phyloP scores from a whole-genome alignment of 441 rosid genomes.

The Mallotus repandus region DNA sequence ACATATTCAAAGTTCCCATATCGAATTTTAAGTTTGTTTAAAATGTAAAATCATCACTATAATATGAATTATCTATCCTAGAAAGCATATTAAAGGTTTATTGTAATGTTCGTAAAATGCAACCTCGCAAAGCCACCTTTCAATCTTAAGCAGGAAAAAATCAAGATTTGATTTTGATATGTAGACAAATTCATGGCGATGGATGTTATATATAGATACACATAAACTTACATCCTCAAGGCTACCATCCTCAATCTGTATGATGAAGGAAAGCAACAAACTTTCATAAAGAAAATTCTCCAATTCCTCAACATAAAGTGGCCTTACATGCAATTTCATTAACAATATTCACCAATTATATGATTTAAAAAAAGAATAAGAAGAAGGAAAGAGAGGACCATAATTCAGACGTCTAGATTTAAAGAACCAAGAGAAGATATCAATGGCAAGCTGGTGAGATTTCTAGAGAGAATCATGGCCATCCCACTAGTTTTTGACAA shows the following conservation, averaged over 20 bases:
- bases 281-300: slow-evolving; percentile 71
- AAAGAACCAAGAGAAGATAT: slow-evolving; percentile 51
- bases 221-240: slow-evolving; percentile 54
- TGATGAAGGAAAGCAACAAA: slow-evolving; percentile 67
- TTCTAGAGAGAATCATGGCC: slow-evolving; percentile 61
- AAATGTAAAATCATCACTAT: neutral
- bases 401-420: slow-evolving; percentile 41
- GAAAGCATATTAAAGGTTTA: neutral
- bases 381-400: neutral
- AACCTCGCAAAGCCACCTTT: neutral
- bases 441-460: slow-evolving; percentile 46
- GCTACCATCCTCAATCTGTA: slow-evolving; percentile 87
- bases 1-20: neutral
- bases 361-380: neutral
- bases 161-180: too few relatives aligned
- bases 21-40: neutral
- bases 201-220: too few relatives aligned
- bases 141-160: neutral
- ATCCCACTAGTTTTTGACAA: slow-evolving; percentile 71
- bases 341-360: neutral
- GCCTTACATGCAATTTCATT: slow-evolving; percentile 29
- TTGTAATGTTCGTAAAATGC: neutral
- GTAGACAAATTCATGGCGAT: too few relatives aligned
- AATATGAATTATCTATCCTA: neutral
- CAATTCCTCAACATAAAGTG: slow-evolving; percentile 52